Conservation (phyloP, 352 stramenopile genomes). For the Pythium dissimile region DNA sequence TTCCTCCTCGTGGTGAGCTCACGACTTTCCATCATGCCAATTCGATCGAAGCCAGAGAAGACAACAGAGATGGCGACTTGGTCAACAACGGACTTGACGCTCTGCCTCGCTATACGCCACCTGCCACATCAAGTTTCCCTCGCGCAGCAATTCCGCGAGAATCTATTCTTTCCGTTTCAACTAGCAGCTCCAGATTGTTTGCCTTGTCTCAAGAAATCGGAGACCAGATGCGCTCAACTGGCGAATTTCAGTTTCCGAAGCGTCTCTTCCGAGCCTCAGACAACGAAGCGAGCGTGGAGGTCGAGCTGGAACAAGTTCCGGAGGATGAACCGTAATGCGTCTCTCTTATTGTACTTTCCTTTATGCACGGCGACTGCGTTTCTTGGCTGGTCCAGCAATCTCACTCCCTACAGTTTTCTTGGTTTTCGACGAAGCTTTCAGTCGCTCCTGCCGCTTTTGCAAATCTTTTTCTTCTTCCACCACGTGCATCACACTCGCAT, state of each 20-base stretch:
- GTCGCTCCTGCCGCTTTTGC: constrained; percentile 20
- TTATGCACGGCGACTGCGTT: background rate
- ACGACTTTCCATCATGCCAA: background rate
- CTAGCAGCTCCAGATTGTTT: constrained; percentile 10
- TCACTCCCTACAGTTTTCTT: background rate
- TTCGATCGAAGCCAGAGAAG: too few relatives aligned
- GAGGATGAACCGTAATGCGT: constrained; percentile 10
- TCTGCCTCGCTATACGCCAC: constrained; percentile 4
- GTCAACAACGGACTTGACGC: constrained; percentile 21
- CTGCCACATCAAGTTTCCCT: background rate
- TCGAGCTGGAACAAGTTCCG: constrained; percentile 1
- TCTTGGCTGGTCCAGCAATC: background rate
- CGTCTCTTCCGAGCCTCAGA: constrained; percentile 22
- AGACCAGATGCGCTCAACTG: constrained; percentile 22
- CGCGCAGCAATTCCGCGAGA: background rate
- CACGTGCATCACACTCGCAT: constrained; percentile 67
- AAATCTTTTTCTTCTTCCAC: constrained; percentile 57
- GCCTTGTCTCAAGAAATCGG: constrained; percentile 29
- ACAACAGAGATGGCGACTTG: constrained; percentile 24
- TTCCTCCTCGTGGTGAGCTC: background rate
- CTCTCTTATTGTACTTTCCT: background rate
- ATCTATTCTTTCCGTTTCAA: background rate
- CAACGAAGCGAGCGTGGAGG: background rate
- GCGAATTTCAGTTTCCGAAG: constrained; percentile 36
- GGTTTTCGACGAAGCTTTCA: background rate